phyloP scores from a whole-genome alignment of 768 basidiomycete species.

The Termitomyces sp. region DNA sequence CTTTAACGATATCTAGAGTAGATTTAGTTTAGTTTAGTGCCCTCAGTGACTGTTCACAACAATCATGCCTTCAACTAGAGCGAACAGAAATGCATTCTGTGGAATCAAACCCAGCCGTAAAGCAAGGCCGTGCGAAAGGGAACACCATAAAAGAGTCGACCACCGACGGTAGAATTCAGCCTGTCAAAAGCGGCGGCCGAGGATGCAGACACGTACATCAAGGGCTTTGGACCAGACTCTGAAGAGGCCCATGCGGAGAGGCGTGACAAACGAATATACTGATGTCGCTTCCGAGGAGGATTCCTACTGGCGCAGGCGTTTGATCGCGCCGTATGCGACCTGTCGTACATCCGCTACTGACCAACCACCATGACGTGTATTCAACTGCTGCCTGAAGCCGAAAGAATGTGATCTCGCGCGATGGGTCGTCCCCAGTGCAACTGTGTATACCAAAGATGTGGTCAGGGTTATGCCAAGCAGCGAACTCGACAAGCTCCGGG shows the following conservation, averaged over 20 bases:
- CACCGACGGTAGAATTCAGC: constrained; percentile 9
- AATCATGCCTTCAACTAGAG: constrained; percentile 13
- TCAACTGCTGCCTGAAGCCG: constrained; percentile 27
- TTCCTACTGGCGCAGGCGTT: constrained; percentile 27
- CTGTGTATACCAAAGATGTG: constrained; percentile 31
- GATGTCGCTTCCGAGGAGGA: constrained; percentile 32
- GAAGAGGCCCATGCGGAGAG: constrained; percentile 1
- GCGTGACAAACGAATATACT: constrained; percentile 32
- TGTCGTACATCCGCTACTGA: constrained; percentile 21
- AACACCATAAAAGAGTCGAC: constrained; percentile 15
- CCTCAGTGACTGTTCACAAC: neutral
- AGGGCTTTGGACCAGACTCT: constrained; percentile 3
- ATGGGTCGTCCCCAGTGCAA: constrained; percentile 18
- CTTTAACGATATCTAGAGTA: neutral
- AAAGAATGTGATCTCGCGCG: constrained; percentile 27
- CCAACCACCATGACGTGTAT: constrained; percentile 29
- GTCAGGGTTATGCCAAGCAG: constrained; percentile 27
- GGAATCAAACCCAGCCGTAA: constrained; percentile 17
- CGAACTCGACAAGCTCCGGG: constrained; percentile 33
- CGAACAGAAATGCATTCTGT: constrained; percentile 12
- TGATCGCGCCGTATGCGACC: constrained; percentile 19
- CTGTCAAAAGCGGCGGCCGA: constrained; percentile 13
- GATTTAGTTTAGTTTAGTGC: neutral
- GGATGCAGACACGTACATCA: neutral
- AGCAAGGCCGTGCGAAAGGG: constrained; percentile 22